Evolutionary conservation across 306 rosid species (phyloP).

Genomic region (Lathyrus tuberosus): DNA sequence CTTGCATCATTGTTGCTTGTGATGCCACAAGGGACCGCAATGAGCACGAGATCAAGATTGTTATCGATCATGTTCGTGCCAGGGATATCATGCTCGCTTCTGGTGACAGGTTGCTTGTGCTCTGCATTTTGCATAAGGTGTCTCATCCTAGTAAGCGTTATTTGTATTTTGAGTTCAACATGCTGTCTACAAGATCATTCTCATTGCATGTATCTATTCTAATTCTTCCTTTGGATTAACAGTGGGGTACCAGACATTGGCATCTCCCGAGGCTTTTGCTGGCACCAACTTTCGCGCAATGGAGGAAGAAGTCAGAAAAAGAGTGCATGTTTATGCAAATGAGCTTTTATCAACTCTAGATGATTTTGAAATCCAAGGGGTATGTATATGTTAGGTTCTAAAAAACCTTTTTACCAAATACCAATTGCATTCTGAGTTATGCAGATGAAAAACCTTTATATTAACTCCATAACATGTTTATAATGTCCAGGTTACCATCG

Average conservation of each 20-base stretch:
- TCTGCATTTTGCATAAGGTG: constrained; percentile 60
- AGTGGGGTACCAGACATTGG: constrained; percentile 77
- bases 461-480: no score
- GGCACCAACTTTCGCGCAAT: constrained; percentile 62
- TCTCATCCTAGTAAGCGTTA: constrained; percentile 60
- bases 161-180: not conserved
- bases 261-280: constrained; percentile 55
- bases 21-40: constrained; percentile 67
- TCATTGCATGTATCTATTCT: constrained; percentile 9
- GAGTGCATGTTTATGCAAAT: constrained; percentile 61
- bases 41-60: constrained; percentile 48
- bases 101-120: constrained; percentile 59
- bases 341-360: constrained; percentile 59
- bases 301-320: constrained; percentile 78
- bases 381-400: constrained; percentile 37
- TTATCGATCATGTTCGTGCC: constrained; percentile 39
- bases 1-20: constrained; percentile 56
- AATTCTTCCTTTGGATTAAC: constrained; percentile 30
- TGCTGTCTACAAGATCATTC: not conserved
- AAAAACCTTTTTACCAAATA: constrained; percentile 3
- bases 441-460: not conserved
- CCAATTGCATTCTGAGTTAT: not conserved
- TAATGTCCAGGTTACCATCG: constrained; percentile 59
- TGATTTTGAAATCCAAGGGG: constrained; percentile 60
- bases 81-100: constrained; percentile 49